Evolutionary conservation across 2,329 filamentous ascomycete species (phyloP), one percentile per base, ranked within the genome.

Genomic region (Hypoxylon sp.): DNA sequence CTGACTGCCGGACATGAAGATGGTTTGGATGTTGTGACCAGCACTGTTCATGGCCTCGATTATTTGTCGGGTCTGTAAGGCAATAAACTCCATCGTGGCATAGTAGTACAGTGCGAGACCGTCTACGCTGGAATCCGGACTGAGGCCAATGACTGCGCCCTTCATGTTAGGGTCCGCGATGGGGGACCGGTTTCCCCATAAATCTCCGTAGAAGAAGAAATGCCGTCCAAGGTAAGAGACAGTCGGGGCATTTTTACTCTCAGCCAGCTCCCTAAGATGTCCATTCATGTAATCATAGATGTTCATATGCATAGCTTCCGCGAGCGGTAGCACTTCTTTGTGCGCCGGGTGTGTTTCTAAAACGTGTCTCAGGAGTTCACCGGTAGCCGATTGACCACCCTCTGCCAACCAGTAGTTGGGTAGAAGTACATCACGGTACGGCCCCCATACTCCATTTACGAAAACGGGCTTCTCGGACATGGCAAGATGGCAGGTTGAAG

Each of bases 1-100:
- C 80, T 98, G 96, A 10, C 93, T 97, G 68, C 96, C 96, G 3
- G 94, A 97, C 96, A 99, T 98, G 88, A 98, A 99, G 81, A 99
- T 97, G 70, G 92, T 95, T 54, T 87, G 90, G 80, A 99, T 94
- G 73, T 88, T 85, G 82, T 99, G 96, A 9, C 96, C 96, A 1
- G 94, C 86, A 51, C 87, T 84, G 85, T 98, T 99, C 94, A 99
- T 98, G 37, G 92, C 88, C 76, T 97, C 92, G 71, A 99, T 88
- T 75, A 99, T 99, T 81, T 99, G 96, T 65, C 93, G 91, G 0
- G 96, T 99, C 81, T 99, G 96, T 80, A 98, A 88, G 31, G 96
- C 94, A 75, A 99, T 98, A 81, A 98, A 98, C 83, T 99, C 96
- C 89, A 99, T 94, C 3, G 95, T 97, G 24, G 90, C 93, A 78